A percentile compares a stretch with the other conserved stretches of the same genome.
These are phyloP conservation scores for Grosmannia clavigera DNA, from an alignment of 2,329 filamentous ascomycete species.

Conservation along the genomic window DNA sequence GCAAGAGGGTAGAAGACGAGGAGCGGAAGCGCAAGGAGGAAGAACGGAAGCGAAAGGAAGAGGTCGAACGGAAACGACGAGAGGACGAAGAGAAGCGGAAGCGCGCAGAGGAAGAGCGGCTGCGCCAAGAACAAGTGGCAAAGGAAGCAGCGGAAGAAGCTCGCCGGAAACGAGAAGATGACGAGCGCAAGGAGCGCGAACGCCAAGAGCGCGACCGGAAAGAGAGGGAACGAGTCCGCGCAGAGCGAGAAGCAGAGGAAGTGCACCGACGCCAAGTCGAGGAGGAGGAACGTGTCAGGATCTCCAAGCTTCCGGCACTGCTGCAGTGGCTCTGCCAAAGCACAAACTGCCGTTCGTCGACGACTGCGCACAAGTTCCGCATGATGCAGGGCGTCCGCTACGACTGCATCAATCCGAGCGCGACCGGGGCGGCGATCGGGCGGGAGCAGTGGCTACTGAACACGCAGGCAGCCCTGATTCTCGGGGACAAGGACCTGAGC, in stretches of 20 bases:
- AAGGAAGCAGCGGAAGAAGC: constrained; percentile 37
- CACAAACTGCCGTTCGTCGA: constrained; percentile 35
- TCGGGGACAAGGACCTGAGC: constrained; percentile 51
- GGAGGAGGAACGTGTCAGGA: constrained; percentile 40
- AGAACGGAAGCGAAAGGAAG: constrained; percentile 7
- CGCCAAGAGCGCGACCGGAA: constrained; percentile 35
- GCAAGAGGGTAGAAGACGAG: constrained; percentile 21
- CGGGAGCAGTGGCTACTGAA: constrained; percentile 56
- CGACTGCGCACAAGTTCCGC: constrained; percentile 41
- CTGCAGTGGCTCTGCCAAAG: constrained; percentile 47
- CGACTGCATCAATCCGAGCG: constrained; percentile 45
- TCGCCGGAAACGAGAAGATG: constrained; percentile 37
- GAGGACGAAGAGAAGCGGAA: constrained; percentile 20
- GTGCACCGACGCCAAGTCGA: constrained; percentile 31
- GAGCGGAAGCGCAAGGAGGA: constrained; percentile 19
- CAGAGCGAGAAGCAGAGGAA: constrained; percentile 32
- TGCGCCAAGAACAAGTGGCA: constrained; percentile 30
- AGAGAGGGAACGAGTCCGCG: constrained; percentile 19
- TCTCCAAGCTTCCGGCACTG: constrained; percentile 46
- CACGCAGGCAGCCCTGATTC: constrained; percentile 47
- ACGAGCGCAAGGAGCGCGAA: constrained; percentile 26
- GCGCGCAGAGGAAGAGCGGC: constrained; percentile 27
- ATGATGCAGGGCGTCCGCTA: constrained; percentile 49
- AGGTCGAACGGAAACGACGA: constrained; percentile 18
- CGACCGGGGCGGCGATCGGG: constrained; percentile 40